Base-by-base conservation (phyloP, 2,329 filamentous ascomycete genomes). In the Ophiosphaerella narmari region DNA sequence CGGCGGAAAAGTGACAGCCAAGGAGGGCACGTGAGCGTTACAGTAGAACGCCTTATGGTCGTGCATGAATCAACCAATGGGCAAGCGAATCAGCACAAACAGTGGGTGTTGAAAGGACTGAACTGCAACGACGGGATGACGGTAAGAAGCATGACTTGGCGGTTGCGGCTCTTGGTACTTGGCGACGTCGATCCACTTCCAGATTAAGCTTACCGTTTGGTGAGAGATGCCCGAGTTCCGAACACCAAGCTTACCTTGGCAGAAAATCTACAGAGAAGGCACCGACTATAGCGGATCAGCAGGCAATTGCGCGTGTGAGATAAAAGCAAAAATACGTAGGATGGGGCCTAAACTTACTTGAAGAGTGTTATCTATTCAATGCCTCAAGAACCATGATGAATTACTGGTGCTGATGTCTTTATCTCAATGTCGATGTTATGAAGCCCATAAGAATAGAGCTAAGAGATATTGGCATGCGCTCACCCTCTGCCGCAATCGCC, bases 101-200 rank as follows among this genome's bases (percentile, higher is more conserved):
- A 14, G 29, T 23, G 43, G 39, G 14, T 16, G 13, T 35, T 18
- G 11, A 32, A 45, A 36, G 35, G 29, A 39, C 29, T 26, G 13
- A 32, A 46, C 42, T 42, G 41, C 18, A 26, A 49, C 35, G 33
- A 32, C 40, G 46, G 35, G 35, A 49, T 49, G 45, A 50, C 46
- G 38, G 44, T 45, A 39, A 47, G 39, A 23, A 31, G 31, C 21
- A 34, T 24, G 33, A 34, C 55, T 54, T 59, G 55, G 53, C 53
- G 35, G 46, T 36, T 49, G 43, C 38, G 45, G 52, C 47, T 41
- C 46, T 43, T 39, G 40, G 37, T 38, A 46, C 56, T 59, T 57
- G 55, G 55, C 55, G 4, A 7, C 6, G 50, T 21, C 4, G 32
- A 56, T 57, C 49, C 16, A 38, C 39, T 46, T 24, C 55, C 43